Conservation (phyloP, 2,329 filamentous ascomycete species). For the Anisogramma anomala region DNA sequence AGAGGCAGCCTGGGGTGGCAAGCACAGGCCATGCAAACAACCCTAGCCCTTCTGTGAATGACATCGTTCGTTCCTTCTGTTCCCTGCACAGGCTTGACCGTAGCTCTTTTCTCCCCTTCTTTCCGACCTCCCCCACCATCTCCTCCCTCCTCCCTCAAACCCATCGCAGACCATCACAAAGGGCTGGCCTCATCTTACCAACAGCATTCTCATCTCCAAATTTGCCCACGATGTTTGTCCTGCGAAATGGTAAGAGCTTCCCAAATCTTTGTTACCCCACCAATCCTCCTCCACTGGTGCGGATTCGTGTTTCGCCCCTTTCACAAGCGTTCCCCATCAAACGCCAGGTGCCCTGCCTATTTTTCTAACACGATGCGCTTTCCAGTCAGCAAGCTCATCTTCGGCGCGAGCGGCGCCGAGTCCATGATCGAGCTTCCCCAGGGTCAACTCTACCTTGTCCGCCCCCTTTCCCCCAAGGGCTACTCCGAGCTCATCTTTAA, state of each 20-base stretch:
- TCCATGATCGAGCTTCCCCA: slow-evolving; percentile 88
- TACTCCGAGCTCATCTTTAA: slow-evolving; percentile 99
- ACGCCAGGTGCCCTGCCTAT: not conserved
- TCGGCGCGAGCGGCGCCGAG: slow-evolving; percentile 78
- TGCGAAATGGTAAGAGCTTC: slow-evolving; percentile 29
- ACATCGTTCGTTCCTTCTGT: not conserved
- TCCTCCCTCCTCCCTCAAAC: not conserved
- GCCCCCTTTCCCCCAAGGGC: slow-evolving; percentile 87
- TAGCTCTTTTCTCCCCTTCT: not conserved
- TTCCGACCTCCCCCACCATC: not conserved
- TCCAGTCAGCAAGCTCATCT: slow-evolving; percentile 82
- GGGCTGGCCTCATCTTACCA: not conserved
- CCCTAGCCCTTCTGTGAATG: not conserved
- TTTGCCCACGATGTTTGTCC: slow-evolving; percentile 28
- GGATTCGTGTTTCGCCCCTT: not conserved
- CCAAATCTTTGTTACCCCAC: slow-evolving; percentile 9
- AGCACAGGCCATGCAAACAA: slow-evolving; percentile 5
- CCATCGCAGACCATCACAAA: not conserved
- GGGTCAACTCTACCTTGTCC: slow-evolving; percentile 93
- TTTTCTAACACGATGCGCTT: slow-evolving; percentile 7
- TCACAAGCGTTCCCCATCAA: slow-evolving; percentile 1
- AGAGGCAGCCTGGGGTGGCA: slow-evolving; percentile 4
- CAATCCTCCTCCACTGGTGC: slow-evolving; percentile 1
- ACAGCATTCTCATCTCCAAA: not conserved
- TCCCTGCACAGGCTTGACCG: not conserved